Base-by-base conservation (phyloP, 176 grass and related monocot species). In the Melocanna baccifera region DNA sequence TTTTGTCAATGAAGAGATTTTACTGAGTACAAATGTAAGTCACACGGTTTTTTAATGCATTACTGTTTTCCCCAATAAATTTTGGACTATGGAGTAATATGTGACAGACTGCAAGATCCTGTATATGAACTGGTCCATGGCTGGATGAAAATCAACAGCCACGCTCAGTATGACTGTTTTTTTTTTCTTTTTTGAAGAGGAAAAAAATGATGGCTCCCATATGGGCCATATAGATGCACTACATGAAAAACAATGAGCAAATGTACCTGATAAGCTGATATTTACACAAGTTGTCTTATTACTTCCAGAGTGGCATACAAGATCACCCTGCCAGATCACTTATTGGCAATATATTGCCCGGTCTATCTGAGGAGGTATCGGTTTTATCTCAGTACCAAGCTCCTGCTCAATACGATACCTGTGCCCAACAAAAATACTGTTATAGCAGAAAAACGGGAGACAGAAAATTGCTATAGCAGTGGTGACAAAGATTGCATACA, bases 301-400 rank as follows among this genome's bases (percentile, higher is more conserved):
- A 81, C 87, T 87, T 85, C 81, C 83, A 87, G 69, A 81, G 61
- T 74, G 76, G 28, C 20, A 80, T 56, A 77, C 74, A 90, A 56
- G 76, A 86, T 86, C 59, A 71, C 43, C 70, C 62, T 59, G 40
- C 59, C 15, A 46, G 51, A 57, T 89, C 59, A 94, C 72, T 89
- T 89, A 89, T 77, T 84, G 86, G 88, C 90, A 97, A 68, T 97
- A 97, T 84, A 94, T 92, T n/a, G 90, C 67, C 53, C 72, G 90
- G 52, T 94, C 95, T 86, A 97, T 97, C 86, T 97, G 95, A 25
- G 94, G 84, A 71, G 92, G 95, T 83, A 94, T 97, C 10, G 88
- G 84, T 88, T 97, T 97, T 89, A 97, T 97, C 81, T 94, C 92
- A 52, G 94, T 92, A 76, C 94, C 92, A 87, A 97, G 92, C 82